Evolutionary conservation across 176 grass and related monocot genomes (phyloP).

Genomic region (Canna indica): DNA sequence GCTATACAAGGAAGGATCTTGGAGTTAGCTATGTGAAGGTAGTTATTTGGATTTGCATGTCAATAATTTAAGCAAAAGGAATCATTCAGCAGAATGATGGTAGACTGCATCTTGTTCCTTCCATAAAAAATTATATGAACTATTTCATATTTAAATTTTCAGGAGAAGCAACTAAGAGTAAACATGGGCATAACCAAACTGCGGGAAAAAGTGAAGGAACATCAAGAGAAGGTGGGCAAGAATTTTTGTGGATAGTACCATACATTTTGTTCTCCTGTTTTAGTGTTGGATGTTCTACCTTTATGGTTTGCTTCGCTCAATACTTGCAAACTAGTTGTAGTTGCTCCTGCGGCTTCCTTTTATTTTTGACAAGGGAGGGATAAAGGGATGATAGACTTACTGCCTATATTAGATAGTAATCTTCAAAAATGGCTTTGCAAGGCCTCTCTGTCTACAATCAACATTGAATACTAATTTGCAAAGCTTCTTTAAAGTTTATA

Average conservation of each 20-base stretch:
- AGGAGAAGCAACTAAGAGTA: slow-evolving; percentile 21
- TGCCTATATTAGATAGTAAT: too few species aligned
- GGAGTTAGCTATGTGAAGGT: slow-evolving; percentile 25
- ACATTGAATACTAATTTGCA: too few species aligned
- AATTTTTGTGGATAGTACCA: not conserved
- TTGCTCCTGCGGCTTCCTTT: too few species aligned
- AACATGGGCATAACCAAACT: slow-evolving; percentile 23
- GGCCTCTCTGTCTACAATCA: too few species aligned
- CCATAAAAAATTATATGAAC: not conserved
- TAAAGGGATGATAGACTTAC: too few species aligned
- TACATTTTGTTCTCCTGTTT: not conserved
- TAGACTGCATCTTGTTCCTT: not conserved
- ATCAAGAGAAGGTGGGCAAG: slow-evolving; percentile 16
- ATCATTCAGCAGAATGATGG: not conserved
- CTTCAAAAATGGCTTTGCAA: too few species aligned
- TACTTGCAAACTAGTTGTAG: too few species aligned
- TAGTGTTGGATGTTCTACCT: not conserved
- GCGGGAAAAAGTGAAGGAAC: slow-evolving; percentile 23
- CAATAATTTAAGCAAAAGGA: not conserved
- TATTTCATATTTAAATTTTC: not conserved
- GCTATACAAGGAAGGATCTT: slow-evolving; percentile 19
- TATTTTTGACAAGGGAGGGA: too few species aligned
- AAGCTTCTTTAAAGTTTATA: too few species aligned
- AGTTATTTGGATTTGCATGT: not conserved
- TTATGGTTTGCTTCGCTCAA: not conserved